These are phyloP conservation scores for Rubroshorea leprosula DNA, from an alignment of 345 rosid species.

Conservation along the genomic window DNA sequence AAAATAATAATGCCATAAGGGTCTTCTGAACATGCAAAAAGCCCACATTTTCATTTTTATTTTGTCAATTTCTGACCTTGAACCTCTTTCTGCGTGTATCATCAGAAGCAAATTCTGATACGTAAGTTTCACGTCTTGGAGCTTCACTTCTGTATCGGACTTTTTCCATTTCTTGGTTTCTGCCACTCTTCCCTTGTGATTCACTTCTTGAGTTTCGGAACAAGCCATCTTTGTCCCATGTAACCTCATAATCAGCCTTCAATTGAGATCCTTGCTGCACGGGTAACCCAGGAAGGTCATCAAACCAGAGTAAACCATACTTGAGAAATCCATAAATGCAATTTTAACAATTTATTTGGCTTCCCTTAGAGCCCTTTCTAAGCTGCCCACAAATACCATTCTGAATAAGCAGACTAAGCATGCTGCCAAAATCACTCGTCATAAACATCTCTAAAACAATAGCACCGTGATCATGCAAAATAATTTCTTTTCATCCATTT, in stretches of 20 bases:
- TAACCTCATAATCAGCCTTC: constrained; percentile 76
- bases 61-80: constrained; percentile 43
- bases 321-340: neutral
- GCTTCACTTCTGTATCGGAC: constrained; percentile 36
- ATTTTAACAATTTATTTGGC: neutral
- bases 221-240: constrained; percentile 74
- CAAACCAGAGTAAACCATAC: neutral
- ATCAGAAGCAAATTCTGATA: constrained; percentile 33
- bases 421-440: neutral
- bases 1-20: no score
- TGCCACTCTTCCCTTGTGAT: constrained; percentile 32
- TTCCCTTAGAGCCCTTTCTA: neutral
- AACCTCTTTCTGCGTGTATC: constrained; percentile 73
- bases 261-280: constrained; percentile 76
- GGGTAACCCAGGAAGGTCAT: constrained; percentile 10
- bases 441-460: neutral
- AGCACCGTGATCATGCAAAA: neutral
- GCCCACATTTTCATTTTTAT: neutral
- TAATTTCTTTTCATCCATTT: neutral
- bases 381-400: neutral
- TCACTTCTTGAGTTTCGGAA: constrained; percentile 53
- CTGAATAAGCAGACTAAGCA: neutral
- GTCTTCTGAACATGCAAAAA: no score
- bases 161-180: constrained; percentile 22
- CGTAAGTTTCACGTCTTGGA: constrained; percentile 28